phyloP scores from a whole-genome alignment of 306 rosid species.

The Cucurbita pepo region DNA sequence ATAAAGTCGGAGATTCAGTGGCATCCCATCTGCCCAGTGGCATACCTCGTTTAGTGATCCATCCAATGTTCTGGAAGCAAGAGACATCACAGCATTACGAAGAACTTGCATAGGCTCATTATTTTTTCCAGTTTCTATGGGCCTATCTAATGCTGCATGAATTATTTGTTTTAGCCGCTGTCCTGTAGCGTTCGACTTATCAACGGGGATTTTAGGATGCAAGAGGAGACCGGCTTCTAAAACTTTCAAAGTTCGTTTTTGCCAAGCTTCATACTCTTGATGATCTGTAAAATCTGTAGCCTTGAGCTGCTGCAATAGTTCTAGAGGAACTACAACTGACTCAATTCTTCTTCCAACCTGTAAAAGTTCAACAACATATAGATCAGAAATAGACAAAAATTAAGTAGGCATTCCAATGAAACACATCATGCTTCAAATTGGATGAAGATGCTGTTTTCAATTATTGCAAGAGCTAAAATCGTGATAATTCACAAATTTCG shows the following conservation, averaged over 20 bases:
- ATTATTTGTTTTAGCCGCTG: constrained; percentile 68
- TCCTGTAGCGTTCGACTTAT: constrained; percentile 53
- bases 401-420: neutral
- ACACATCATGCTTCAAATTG: neutral
- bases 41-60: constrained; percentile 64
- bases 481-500: neutral
- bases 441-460: neutral
- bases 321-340: constrained; percentile 87
- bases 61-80: constrained; percentile 70
- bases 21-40: constrained; percentile 99
- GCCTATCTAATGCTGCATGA: constrained; percentile 63
- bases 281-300: constrained; percentile 69
- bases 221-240: constrained; percentile 89
- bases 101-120: constrained; percentile 90
- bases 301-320: constrained; percentile 91
- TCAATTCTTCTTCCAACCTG: constrained; percentile 95
- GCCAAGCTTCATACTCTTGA: constrained; percentile 76
- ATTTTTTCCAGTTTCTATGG: constrained; percentile 77
- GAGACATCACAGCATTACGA: constrained; percentile 74
- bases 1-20: constrained; percentile 77
- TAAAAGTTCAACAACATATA: constrained; percentile 10
- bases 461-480: neutral
- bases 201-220: constrained; percentile 66
- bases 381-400: neutral
- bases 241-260: constrained; percentile 67